Base-by-base conservation (phyloP, 164 flowering plant species). In the Magnolia officinalis region DNA sequence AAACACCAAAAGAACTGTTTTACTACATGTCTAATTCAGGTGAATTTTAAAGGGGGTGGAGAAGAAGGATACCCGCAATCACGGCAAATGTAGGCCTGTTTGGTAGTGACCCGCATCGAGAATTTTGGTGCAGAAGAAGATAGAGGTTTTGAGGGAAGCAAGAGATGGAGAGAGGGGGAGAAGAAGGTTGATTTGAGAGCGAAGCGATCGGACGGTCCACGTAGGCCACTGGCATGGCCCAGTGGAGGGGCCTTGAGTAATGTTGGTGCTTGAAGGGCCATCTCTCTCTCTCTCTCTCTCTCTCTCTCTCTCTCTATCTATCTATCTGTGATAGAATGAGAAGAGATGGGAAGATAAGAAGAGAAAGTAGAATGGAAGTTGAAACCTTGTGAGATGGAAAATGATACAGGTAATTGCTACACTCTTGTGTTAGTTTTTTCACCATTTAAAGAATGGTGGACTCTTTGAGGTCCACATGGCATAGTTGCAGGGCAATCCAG, bases 41-140 rank as follows among this genome's bases (percentile, higher is more conserved):
- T 11, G 45, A 55, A 16, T 11, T 55, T 55, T 55, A 55, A 55
- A 55, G 18, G 18, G 18, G 61, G 50, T 70, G 50, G 63, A 75
- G 58, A 24, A 50, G n/a, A 45, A 21, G 6, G 0, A 63, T 64
- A 95, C 98, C 99, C 98, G 87, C 98, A 96, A 78, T 96, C 98
- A 20, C 95, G 92, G 74, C 98, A 96, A 73, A 96, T 92, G 75
- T 96, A 96, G 82, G 98, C 84, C 78, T 94, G 93, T 81, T 90
- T 93, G 69, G 95, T 85, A 59, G 96, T 89, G 2, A 82, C 84
- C 10, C 98, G 89, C 98, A 90, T 93, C 65, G 89, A 86, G 83
- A 90, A 77, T 73, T 81, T 93, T 0, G 90, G 89, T 5, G 90
- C 81, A 73, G 83, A 70, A 50, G 82, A 50, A 50, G 78, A 73